A percentile compares a stretch with the other conserved stretches of the same genome.
phyloP scores from a whole-genome alignment of 352 stramenopile genomes.

The Phytophthora boehmeriae region DNA sequence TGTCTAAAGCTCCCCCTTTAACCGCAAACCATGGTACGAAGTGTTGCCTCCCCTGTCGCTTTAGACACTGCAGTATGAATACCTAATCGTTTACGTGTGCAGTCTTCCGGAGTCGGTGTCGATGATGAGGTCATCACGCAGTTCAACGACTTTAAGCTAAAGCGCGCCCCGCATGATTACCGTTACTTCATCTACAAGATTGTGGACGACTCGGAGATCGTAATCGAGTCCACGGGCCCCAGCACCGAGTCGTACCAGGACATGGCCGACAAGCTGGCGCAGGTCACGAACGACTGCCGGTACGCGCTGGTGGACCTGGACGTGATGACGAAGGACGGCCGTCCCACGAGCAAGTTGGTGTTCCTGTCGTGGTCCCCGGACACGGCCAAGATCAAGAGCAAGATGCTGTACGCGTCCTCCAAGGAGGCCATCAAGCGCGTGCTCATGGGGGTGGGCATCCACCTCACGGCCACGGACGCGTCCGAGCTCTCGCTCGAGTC shows the following conservation, averaged over 20 bases:
- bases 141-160: slow-evolving; percentile 97
- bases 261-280: slow-evolving; percentile 80
- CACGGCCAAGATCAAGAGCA: slow-evolving; percentile 91
- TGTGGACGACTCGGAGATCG: slow-evolving; percentile 92
- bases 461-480: slow-evolving; percentile 94
- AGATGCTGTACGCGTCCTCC: slow-evolving; percentile 96
- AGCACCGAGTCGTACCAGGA: slow-evolving; percentile 87
- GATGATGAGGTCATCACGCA: slow-evolving; percentile 92
- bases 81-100: slow-evolving; percentile 4
- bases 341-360: slow-evolving; percentile 90
- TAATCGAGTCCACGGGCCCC: slow-evolving; percentile 89
- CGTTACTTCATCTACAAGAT: slow-evolving; percentile 98
- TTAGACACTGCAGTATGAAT: not conserved
- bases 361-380: slow-evolving; percentile 95
- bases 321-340: slow-evolving; percentile 89
- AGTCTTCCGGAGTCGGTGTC: slow-evolving; percentile 95
- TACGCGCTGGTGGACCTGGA: slow-evolving; percentile 92
- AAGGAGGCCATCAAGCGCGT: slow-evolving; percentile 96
- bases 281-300: slow-evolving; percentile 83
- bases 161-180: slow-evolving; percentile 91
- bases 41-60: no score
- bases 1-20: no score
- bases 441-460: slow-evolving; percentile 94
- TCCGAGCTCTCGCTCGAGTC: slow-evolving; percentile 85
- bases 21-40: no score